phyloP scores from a whole-genome alignment of 2,329 filamentous ascomycete genomes.

The Uncinocarpus reesii region DNA sequence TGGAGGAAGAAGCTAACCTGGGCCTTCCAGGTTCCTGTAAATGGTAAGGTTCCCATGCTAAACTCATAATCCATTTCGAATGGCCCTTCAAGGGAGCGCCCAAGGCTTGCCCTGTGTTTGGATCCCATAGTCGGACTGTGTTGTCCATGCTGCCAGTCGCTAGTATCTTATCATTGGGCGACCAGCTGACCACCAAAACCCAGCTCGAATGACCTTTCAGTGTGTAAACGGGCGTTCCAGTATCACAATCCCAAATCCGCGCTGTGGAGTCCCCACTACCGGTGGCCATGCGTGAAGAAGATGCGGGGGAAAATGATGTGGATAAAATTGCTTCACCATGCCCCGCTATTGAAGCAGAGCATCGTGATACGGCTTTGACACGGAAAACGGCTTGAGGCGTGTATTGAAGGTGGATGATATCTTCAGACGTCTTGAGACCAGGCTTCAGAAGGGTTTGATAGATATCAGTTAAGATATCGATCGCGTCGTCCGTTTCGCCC shows the following conservation, averaged over 20 bases:
- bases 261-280: constrained; percentile 87
- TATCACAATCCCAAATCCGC: constrained; percentile 89
- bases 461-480: constrained; percentile 39
- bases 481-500: constrained; percentile 27
- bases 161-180: constrained; percentile 67
- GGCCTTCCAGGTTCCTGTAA: constrained; percentile 62
- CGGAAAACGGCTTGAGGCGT: constrained; percentile 86
- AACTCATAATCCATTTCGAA: constrained; percentile 74
- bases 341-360: constrained; percentile 76
- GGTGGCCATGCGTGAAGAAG: constrained; percentile 68
- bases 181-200: constrained; percentile 82
- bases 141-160: constrained; percentile 93
- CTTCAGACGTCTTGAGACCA: constrained; percentile 48
- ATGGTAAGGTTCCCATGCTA: constrained; percentile 92
- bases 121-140: constrained; percentile 80
- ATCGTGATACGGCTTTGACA: constrained; percentile 82
- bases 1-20: constrained; percentile 74
- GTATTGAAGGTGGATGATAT: constrained; percentile 52
- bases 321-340: constrained; percentile 86
- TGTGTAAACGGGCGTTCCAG: constrained; percentile 59
- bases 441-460: constrained; percentile 45
- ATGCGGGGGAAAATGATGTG: constrained; percentile 72
- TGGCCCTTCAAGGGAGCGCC: constrained; percentile 72
- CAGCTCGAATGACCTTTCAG: constrained; percentile 79
- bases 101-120: constrained; percentile 63